Evolutionary conservation across 164 flowering plant genomes (phyloP), one percentile per base, ranked within the genome.

Genomic region (Malania oleifera): DNA sequence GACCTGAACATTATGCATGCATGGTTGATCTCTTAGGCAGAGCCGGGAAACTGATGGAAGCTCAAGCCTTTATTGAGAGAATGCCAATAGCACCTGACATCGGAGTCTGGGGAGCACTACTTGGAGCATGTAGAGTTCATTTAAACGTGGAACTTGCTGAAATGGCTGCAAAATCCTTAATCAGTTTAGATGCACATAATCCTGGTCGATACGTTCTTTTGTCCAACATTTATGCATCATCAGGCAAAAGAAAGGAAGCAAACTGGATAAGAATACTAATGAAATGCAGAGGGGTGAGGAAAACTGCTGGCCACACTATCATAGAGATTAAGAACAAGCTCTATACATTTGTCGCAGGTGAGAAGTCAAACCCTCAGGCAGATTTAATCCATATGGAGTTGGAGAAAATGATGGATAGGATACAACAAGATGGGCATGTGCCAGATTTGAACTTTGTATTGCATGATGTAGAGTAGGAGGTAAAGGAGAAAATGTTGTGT

Each of bases 11-110:
- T 55, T 73, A 73, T 55, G 65, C 74, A 14, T 73, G 76, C 41
- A 63, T 75, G 75, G 73, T 75, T 47, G 79, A 75, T 60, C 70
- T 71, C 20, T 54, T 71, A 15, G 74, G 76, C 41, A 69, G 77
- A 61, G 68, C 70, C 60, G 80, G 80, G 25, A 44, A 6, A 43
- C 41, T 73, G 24, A 49, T 57, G 4, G 75, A 73, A 60, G 73
- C 80, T n/a, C 45, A 7, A 19, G 66, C 62, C 3, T 70, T 76
- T 37, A 67, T 73, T 17, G 45, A 56, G 53, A 58, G 19, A 44
- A 70, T 76, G 77, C 75, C 77, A 1, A 54, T 70, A 19, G 49
- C 14, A 26, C 70, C 80, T 17, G 66, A 73, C 67, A 60, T 67
- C 3, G 72, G 70, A 7, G 70, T 73, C 13, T 73, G 77, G 73